phyloP scores from a whole-genome alignment of 2,329 filamentous ascomycete genomes.

The Neofusicoccum sp. region DNA sequence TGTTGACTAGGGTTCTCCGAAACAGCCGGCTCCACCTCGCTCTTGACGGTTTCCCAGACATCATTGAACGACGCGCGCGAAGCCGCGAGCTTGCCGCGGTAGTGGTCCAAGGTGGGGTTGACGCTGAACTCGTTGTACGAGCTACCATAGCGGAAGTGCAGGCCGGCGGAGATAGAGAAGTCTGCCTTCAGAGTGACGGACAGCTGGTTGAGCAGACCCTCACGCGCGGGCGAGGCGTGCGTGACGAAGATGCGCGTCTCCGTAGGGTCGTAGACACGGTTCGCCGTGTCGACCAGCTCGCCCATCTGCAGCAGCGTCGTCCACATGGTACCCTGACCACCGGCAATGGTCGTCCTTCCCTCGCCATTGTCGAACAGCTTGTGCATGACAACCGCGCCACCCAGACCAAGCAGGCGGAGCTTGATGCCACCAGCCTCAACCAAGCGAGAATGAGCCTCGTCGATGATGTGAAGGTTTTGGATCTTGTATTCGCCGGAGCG shows the following conservation, averaged over 20 bases:
- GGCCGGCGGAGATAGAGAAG: conserved; percentile 94
- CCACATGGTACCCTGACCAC: conserved; percentile 99
- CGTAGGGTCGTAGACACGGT: conserved; percentile 96
- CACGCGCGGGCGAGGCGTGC: conserved; percentile 92
- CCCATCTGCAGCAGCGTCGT: conserved; percentile 98
- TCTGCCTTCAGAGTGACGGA: conserved; percentile 97
- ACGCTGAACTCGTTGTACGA: conserved; percentile 99
- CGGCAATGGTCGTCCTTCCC: conserved; percentile 95
- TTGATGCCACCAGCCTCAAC: conserved; percentile 95
- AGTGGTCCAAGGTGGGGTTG: conserved; percentile 96
- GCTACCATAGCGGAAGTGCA: conserved; percentile 98
- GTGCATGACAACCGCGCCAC: conserved; percentile 98
- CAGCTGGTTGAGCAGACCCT: conserved; percentile 95
- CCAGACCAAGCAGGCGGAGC: conserved; percentile 87
- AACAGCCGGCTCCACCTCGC: conserved; percentile 93
- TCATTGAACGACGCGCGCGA: conserved; percentile 99
- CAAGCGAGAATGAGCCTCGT: conserved; percentile 94
- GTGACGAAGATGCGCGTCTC: conserved; percentile 97
- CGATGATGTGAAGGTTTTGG: conserved; percentile 95
- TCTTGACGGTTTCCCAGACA: conserved; percentile 98
- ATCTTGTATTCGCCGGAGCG: conserved; percentile 98
- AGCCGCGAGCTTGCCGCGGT: conserved; percentile 95
- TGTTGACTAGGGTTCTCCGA: conserved; percentile 92
- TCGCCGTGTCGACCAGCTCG: conserved; percentile 95
- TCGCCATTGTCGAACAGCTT: conserved; percentile 99